Conservation (phyloP, 805 yeast genomes). For the Kazachstania kunashirensis region DNA sequence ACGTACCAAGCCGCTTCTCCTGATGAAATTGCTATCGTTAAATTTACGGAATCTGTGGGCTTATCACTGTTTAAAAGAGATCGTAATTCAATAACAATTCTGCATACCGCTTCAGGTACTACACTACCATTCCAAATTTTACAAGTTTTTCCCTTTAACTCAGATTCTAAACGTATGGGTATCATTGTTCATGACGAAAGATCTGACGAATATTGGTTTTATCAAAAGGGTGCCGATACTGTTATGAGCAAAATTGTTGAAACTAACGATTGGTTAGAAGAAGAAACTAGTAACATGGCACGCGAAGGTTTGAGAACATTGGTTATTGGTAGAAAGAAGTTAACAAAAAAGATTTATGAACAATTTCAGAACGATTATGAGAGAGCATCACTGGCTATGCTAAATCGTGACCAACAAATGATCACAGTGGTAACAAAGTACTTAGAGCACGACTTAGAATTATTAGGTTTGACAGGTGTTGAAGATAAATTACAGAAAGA, state of each 20-base stretch:
- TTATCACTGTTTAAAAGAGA: slow-evolving; percentile 74
- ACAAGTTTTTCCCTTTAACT: slow-evolving; percentile 86
- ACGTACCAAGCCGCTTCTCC: slow-evolving; percentile 98
- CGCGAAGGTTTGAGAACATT: slow-evolving; percentile 94
- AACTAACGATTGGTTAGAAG: slow-evolving; percentile 91
- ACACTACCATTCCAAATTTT: slow-evolving; percentile 54
- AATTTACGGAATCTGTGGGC: slow-evolving; percentile 82
- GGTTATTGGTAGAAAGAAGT: slow-evolving; percentile 80
- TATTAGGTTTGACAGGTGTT: slow-evolving; percentile 91
- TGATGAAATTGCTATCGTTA: slow-evolving; percentile 94
- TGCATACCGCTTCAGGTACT: slow-evolving; percentile 50
- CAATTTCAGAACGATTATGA: slow-evolving; percentile 56
- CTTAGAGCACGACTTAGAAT: slow-evolving; percentile 74
- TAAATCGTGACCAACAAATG: slow-evolving; percentile 67
- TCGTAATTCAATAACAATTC: slow-evolving; percentile 58
- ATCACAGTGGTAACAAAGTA: slow-evolving; percentile 54
- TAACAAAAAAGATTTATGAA: slow-evolving; percentile 45
- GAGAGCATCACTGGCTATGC: slow-evolving; percentile 70
- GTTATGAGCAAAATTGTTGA: slow-evolving; percentile 82
- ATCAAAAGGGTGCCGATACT: slow-evolving; percentile 93
- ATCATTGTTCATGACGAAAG: slow-evolving; percentile 57
- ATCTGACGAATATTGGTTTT: slow-evolving; percentile 70
- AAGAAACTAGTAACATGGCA: slow-evolving; percentile 96
- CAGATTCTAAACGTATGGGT: slow-evolving; percentile 96
- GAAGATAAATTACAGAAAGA: slow-evolving; percentile 90